phyloP scores from a whole-genome alignment of 2,329 filamentous ascomycete species.

The Trichoderma sp. region DNA sequence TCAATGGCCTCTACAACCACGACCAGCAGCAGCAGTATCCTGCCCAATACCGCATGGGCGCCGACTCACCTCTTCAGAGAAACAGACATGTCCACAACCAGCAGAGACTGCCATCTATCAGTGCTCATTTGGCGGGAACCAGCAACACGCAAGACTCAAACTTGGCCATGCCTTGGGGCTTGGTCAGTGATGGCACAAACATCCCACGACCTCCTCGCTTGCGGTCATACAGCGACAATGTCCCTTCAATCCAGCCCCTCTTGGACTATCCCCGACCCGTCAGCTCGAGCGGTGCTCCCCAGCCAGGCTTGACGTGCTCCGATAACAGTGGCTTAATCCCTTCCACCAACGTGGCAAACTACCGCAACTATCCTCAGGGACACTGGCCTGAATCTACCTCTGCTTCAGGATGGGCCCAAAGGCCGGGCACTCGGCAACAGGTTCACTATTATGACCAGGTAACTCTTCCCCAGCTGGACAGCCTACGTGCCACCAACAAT shows the following conservation, averaged over 20 bases:
- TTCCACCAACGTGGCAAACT: slow-evolving; percentile 19
- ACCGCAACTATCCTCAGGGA: slow-evolving; percentile 10
- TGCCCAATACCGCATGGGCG: background rate
- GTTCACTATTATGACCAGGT: slow-evolving; percentile 19
- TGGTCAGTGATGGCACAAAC: background rate
- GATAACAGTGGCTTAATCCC: slow-evolving; percentile 13
- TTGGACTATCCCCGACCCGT: slow-evolving; percentile 29
- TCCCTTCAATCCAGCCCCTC: slow-evolving; percentile 27
- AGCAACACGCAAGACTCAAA: background rate
- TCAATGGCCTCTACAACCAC: background rate
- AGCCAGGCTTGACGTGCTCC: slow-evolving; percentile 9
- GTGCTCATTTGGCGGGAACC: slow-evolving; percentile 30
- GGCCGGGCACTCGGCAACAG: slow-evolving; percentile 12
- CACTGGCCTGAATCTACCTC: background rate
- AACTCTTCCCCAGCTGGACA: slow-evolving; percentile 5
- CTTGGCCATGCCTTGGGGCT: background rate
- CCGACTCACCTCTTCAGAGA: background rate
- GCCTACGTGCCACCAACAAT: slow-evolving; percentile 4
- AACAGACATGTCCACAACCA: slow-evolving; percentile 19
- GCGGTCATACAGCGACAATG: slow-evolving; percentile 34
- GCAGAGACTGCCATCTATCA: slow-evolving; percentile 35
- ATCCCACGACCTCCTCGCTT: slow-evolving; percentile 32
- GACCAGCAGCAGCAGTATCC: background rate
- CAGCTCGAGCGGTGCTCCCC: slow-evolving; percentile 31
- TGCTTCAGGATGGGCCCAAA: slow-evolving; percentile 1